Evolutionary conservation across 345 rosid species (phyloP).

Genomic region (Aquilaria sinensis): DNA sequence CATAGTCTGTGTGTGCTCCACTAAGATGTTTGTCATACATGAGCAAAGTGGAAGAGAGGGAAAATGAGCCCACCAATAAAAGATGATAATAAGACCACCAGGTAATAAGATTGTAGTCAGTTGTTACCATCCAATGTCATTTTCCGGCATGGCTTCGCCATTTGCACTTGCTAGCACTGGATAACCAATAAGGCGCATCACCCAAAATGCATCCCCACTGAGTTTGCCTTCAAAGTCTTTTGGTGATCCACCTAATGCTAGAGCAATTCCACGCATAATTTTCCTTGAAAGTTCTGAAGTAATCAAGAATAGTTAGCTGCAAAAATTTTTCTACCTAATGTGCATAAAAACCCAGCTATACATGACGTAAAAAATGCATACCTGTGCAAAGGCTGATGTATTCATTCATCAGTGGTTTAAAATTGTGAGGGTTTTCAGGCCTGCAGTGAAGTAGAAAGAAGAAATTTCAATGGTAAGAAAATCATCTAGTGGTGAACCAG

Average conservation of each 20-base stretch:
- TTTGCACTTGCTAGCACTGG: conserved; percentile 40
- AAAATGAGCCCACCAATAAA: not conserved
- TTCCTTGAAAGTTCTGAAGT: conserved; percentile 64
- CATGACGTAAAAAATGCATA: conserved; percentile 10
- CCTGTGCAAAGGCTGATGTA: conserved; percentile 70
- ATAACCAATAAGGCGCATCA: conserved; percentile 70
- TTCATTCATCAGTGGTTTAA: conserved; percentile 59
- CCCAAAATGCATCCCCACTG: conserved; percentile 91
- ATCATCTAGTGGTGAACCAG: no score
- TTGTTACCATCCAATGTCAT: conserved; percentile 77
- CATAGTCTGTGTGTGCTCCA: conserved; percentile 89
- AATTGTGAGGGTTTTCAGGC: conserved; percentile 58
- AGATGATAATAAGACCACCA: not conserved
- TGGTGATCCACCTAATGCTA: conserved; percentile 64
- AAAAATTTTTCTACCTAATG: not conserved
- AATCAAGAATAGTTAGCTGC: conserved; percentile 7
- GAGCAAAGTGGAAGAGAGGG: conserved; percentile 1
- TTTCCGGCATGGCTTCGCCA: conserved; percentile 26
- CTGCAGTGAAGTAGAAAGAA: conserved; percentile 24
- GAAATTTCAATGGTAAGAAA: not conserved
- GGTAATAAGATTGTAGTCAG: conserved; percentile 1
- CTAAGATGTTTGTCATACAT: conserved; percentile 29
- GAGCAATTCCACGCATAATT: conserved; percentile 66
- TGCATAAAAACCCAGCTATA: conserved; percentile 1
- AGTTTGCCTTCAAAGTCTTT: conserved; percentile 66